These are phyloP conservation scores for Conticribra guillardii DNA, from an alignment of 108 stramenopile species.

Conservation along the genomic window DNA sequence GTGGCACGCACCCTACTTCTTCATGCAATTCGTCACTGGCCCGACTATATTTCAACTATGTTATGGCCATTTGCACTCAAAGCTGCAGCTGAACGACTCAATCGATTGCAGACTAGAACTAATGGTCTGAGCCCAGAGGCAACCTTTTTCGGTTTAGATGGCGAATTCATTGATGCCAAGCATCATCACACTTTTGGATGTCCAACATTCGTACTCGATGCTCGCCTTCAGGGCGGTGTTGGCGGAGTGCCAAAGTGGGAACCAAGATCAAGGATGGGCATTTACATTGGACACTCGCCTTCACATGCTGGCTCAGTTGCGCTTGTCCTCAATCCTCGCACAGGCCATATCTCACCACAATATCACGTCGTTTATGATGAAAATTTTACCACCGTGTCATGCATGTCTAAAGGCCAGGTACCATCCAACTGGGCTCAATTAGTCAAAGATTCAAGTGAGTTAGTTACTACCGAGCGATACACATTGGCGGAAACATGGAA, in stretches of 20 bases:
- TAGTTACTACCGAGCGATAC: too few species aligned
- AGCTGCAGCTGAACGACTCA: too few species aligned
- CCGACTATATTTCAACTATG: too few species aligned
- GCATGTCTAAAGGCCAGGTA: not conserved
- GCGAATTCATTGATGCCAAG: too few species aligned
- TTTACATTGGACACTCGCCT: too few species aligned
- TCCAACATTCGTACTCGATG: slow-evolving; percentile 23
- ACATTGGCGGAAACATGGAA: slow-evolving; percentile 8
- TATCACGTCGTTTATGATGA: slow-evolving; percentile 42
- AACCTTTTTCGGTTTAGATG: not conserved
- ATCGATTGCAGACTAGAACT: too few species aligned
- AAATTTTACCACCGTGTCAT: slow-evolving; percentile 28
- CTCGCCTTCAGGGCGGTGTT: slow-evolving; percentile 13
- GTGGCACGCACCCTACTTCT: too few species aligned
- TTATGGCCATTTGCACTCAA: too few species aligned
- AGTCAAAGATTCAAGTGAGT: slow-evolving; percentile 9
- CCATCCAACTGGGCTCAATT: slow-evolving; percentile 22
- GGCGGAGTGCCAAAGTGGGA: slow-evolving; percentile 44
- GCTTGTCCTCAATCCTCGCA: slow-evolving; percentile 35
- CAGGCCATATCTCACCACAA: slow-evolving; percentile 37
- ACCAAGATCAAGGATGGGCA: slow-evolving; percentile 20
- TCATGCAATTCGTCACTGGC: too few species aligned
- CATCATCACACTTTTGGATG: slow-evolving; percentile 18
- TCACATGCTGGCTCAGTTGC: slow-evolving; percentile 31
- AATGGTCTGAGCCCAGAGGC: not conserved